Evolutionary conservation across 768 basidiomycete genomes (phyloP).

Genomic region (Cystofilobasidium bisporidii): DNA sequence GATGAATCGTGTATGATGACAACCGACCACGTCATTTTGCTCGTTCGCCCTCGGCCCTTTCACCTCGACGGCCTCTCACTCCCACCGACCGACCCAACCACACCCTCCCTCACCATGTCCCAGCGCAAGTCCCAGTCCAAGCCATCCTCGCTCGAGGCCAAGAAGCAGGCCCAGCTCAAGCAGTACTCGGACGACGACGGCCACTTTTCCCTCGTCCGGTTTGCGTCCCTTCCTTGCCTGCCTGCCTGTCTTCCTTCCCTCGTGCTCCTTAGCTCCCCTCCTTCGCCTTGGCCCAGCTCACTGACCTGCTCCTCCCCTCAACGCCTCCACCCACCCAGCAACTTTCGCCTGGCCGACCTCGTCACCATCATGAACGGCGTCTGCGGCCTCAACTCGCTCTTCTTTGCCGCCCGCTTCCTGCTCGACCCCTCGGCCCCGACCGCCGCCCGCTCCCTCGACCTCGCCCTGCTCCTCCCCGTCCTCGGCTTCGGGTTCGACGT

Average conservation of each 20-base stretch:
- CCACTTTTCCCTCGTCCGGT: conserved; percentile 97
- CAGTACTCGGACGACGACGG: conserved; percentile 83
- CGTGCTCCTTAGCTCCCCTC: background rate
- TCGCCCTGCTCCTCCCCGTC: conserved; percentile 76
- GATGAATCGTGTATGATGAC: no score
- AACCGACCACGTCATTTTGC: no score
- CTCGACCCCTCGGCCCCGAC: conserved; percentile 37
- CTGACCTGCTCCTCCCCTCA: conserved; percentile 26
- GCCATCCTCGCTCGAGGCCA: background rate
- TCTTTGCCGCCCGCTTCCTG: conserved; percentile 84
- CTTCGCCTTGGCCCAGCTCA: background rate
- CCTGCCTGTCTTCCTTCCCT: background rate
- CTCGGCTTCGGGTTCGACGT: conserved; percentile 97
- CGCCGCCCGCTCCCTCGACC: conserved; percentile 68
- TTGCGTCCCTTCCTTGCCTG: conserved; percentile 28
- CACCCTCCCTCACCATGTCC: background rate
- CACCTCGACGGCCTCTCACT: no score
- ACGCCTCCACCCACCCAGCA: conserved; percentile 54
- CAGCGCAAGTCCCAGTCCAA: background rate
- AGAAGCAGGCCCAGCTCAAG: conserved; percentile 50
- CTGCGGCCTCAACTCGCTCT: conserved; percentile 91
- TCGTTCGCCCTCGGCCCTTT: no score
- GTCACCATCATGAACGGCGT: conserved; percentile 99
- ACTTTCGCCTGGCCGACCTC: conserved; percentile 93
- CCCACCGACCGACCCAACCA: background rate